Percentiles rank a stretch among this genome's conserved stretches.
Evolutionary conservation across 495 filamentous ascomycete genomes (phyloP).

Genomic region (Parathielavia appendiculata): DNA sequence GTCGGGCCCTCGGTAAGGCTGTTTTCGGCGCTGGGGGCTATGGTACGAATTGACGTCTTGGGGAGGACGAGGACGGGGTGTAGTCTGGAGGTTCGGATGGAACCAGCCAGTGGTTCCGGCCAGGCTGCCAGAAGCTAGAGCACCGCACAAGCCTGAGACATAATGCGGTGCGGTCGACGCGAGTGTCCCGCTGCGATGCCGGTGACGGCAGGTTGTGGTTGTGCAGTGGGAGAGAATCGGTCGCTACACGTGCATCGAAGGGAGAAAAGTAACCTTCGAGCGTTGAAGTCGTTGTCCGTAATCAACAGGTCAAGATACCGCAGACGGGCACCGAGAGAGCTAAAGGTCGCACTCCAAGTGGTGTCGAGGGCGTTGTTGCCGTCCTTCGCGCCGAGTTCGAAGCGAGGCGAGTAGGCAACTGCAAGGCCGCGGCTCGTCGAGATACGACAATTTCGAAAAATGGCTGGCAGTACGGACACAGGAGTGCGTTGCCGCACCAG

Average conservation of each 20-base stretch:
- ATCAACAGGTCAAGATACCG: neutral
- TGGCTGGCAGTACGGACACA: neutral
- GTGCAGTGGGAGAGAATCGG: conserved; percentile 1
- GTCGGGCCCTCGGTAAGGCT: conserved; percentile 4
- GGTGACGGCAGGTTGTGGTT: neutral
- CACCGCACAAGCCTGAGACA: conserved; percentile 45
- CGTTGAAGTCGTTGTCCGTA: neutral
- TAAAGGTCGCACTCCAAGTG: neutral
- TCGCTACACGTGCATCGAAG: conserved; percentile 13
- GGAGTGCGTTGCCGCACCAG: conserved; percentile 12
- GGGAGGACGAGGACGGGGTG: neutral
- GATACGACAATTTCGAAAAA: conserved; percentile 19
- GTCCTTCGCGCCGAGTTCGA: neutral
- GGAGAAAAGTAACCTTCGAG: conserved; percentile 3
- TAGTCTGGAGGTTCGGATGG: conserved; percentile 14
- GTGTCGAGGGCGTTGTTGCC: neutral
- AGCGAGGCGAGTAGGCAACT: conserved; percentile 1
- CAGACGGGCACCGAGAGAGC: neutral
- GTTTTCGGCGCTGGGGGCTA: conserved; percentile 7
- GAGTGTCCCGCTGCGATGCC: conserved; percentile 27
- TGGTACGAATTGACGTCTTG: neutral
- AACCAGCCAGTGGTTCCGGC: conserved; percentile 36
- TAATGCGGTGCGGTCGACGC: conserved; percentile 39
- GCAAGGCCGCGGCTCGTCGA: conserved; percentile 8
- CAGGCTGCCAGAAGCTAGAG: conserved; percentile 46